phyloP scores from a whole-genome alignment of 139 green algal species.

The Limnomonas spitsbergensis region DNA sequence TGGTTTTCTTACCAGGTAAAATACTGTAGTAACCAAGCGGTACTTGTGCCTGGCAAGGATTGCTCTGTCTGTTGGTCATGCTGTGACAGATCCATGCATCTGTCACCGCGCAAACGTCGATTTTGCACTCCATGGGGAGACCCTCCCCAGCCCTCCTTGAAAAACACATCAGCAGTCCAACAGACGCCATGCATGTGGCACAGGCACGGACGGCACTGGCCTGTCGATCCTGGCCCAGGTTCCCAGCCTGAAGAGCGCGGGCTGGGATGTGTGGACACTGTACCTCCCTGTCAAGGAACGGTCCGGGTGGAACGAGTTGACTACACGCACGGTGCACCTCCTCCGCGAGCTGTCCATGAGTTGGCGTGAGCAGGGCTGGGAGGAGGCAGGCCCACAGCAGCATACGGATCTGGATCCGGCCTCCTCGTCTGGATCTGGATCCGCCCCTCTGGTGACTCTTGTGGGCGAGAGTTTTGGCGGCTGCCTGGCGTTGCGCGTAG shows the following conservation, averaged over 20 bases:
- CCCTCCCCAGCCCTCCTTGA: too few relatives aligned
- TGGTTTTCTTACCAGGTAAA: slow-evolving; percentile 13
- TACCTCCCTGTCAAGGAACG: slow-evolving; percentile 45
- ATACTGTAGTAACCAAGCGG: too few relatives aligned
- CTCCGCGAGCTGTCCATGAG: slow-evolving; percentile 6
- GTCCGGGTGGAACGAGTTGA: slow-evolving; percentile 49
- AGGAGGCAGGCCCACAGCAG: neutral
- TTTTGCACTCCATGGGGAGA: too few relatives aligned
- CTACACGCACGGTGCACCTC: slow-evolving; percentile 6
- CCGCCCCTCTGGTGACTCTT: slow-evolving; percentile 35
- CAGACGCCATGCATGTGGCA: neutral
- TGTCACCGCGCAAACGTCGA: too few relatives aligned
- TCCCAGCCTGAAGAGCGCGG: slow-evolving; percentile 23
- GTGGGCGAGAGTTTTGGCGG: slow-evolving; percentile 73
- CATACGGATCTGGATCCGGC: neutral
- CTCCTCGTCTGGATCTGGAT: neutral
- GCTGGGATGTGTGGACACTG: slow-evolving; percentile 58
- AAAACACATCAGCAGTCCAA: too few relatives aligned
- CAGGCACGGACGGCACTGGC: slow-evolving; percentile 67
- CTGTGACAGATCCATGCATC: too few relatives aligned
- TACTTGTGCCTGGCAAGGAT: neutral
- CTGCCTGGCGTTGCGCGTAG: slow-evolving; percentile 61
- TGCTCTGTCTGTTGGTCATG: too few relatives aligned
- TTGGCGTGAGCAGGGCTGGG: slow-evolving; percentile 3
- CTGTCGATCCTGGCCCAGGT: slow-evolving; percentile 59